Percentiles rank a stretch among this genome's conserved stretches.
Conservation (phyloP, 441 rosid species). For the Isatis lusitanica region DNA sequence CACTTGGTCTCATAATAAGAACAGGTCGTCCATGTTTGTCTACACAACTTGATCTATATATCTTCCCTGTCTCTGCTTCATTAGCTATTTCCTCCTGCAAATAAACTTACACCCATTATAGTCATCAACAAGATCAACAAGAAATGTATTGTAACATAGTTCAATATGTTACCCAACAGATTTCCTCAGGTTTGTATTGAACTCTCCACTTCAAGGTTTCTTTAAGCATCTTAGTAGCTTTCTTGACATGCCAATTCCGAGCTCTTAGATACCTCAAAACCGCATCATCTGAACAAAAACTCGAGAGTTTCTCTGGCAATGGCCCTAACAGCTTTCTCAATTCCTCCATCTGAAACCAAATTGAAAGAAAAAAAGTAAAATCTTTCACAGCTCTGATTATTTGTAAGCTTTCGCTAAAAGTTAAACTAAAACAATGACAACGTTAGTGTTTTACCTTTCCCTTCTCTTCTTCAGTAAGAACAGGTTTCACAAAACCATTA, state of each 20-base stretch:
- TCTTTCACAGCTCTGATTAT: too few relatives aligned
- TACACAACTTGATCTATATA: constrained; percentile 64
- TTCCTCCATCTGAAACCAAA: constrained; percentile 61
- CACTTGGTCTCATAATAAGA: constrained; percentile 88
- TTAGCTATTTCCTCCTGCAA: constrained; percentile 77
- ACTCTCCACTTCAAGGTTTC: constrained; percentile 92
- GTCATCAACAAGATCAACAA: constrained; percentile 4
- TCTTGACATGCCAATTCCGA: constrained; percentile 84
- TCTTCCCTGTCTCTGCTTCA: constrained; percentile 95
- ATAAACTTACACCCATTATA: neutral
- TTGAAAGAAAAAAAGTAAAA: neutral
- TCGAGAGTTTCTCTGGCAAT: constrained; percentile 61
- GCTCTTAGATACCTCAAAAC: constrained; percentile 73
- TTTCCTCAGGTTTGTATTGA: constrained; percentile 81
- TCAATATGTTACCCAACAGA: constrained; percentile 57
- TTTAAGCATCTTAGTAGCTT: constrained; percentile 91
- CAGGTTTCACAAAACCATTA: constrained; percentile 62
- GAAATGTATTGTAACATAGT: neutral
- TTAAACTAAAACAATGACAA: constrained; percentile 2
- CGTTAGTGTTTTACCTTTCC: constrained; percentile 53
- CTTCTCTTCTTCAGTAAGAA: constrained; percentile 64
- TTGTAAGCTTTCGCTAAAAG: neutral
- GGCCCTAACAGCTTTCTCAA: constrained; percentile 65
- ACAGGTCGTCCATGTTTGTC: constrained; percentile 85
- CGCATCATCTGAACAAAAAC: constrained; percentile 73